Conservation (phyloP, 129 eudicot genomes). For the Rutidosis leptorrhynchoides region DNA sequence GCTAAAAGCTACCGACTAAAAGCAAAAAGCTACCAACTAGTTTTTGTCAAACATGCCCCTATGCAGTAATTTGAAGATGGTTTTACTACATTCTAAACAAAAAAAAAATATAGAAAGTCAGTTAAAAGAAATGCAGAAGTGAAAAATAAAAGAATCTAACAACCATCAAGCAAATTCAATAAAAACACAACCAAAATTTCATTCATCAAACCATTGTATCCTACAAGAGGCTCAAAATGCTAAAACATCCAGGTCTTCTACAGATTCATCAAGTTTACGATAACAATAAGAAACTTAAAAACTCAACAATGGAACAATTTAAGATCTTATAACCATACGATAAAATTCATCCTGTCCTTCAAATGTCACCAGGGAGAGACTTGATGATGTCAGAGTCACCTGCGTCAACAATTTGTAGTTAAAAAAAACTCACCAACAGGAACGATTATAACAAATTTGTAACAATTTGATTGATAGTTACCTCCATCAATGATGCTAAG, state of each 20-base stretch:
- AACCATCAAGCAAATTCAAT: too few species aligned
- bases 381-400: slow-evolving; percentile 72
- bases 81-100: too few species aligned
- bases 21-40: too few species aligned
- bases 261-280: slow-evolving; percentile 29
- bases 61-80: too few species aligned
- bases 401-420: background rate
- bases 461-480: slow-evolving; percentile 2
- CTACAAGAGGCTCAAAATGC: slow-evolving; percentile 31
- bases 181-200: slow-evolving; percentile 26
- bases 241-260: slow-evolving; percentile 28
- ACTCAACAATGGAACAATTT: slow-evolving; percentile 21
- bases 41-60: too few species aligned
- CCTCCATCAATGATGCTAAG: slow-evolving; percentile 59
- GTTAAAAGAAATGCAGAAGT: too few species aligned
- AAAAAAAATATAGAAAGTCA: too few species aligned
- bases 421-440: background rate
- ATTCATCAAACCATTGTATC: slow-evolving; percentile 27
- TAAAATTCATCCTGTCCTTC: slow-evolving; percentile 11
- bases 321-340: slow-evolving; percentile 19
- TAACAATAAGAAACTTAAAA: slow-evolving; percentile 24
- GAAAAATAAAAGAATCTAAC: too few species aligned
- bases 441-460: background rate
- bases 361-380: slow-evolving; percentile 49
- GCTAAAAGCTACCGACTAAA: too few species aligned